Percentiles rank a stretch among this genome's conserved stretches.
These are phyloP conservation scores for Trichophyton rubrum DNA, from an alignment of 2,329 filamentous ascomycete species.

Conservation along the genomic window DNA sequence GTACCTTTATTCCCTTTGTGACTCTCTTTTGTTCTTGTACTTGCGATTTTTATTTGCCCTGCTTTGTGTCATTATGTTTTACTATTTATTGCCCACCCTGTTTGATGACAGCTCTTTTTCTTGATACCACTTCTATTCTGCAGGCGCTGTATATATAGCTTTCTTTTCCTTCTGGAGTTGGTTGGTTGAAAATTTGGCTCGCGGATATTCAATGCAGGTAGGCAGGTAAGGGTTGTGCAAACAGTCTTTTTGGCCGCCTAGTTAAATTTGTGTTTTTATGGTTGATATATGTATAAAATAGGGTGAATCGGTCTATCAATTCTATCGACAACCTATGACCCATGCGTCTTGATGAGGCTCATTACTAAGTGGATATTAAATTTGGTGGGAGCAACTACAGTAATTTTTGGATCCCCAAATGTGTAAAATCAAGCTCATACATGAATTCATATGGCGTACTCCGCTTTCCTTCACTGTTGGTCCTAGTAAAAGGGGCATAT, in stretches of 20 bases:
- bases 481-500: background rate
- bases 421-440: too few species aligned
- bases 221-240: background rate
- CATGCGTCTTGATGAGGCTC: too few species aligned
- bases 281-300: background rate
- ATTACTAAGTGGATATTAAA: background rate
- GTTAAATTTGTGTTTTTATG: background rate
- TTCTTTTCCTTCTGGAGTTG: background rate
- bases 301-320: background rate
- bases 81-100: background rate
- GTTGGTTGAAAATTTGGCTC: background rate
- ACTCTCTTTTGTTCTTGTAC: constrained; percentile 3
- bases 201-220: background rate
- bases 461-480: too few species aligned
- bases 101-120: background rate
- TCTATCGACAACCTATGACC: too few species aligned
- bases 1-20: constrained; percentile 4
- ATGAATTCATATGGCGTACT: too few species aligned
- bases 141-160: constrained; percentile 1
- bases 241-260: background rate
- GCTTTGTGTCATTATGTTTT: background rate
- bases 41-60: background rate
- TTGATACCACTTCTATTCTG: constrained; percentile 5
- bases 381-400: background rate
- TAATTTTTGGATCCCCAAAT: background rate